Evolutionary conservation across 1,139 yeast species (phyloP), one percentile per base, ranked within the genome.

Genomic region (Geotrichum candidum): DNA sequence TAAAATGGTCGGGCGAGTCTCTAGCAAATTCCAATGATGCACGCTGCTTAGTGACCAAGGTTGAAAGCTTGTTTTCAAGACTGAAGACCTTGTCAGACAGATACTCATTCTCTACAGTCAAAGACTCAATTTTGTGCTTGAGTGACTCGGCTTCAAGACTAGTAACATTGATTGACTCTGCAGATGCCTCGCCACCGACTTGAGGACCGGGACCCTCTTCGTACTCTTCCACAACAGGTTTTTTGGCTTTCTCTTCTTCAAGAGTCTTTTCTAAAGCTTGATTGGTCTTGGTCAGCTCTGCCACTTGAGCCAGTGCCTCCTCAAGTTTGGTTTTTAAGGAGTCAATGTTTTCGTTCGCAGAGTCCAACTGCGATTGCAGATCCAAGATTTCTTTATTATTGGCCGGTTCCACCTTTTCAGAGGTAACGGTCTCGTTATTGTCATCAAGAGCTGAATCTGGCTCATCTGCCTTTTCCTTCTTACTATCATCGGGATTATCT

Each of bases 51-150:
- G 6, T 41, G 22, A 41, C n/a, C 46, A 41, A 13, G 22, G 13
- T 41, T 2, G 46, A 18, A 41, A 41, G 22, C 18, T 41, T 41
- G 46, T 41, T 41, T 66, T 77, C 82, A 62, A 79, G 67, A 11
- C 70, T 68, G 59, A 73, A 73, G 41, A 74, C 69, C 60, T 73
- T 78, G 51, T 64, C 68, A 51, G 72, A 73, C 18, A 73, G 65
- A 54, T 65, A 59, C 33, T 61, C 66, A 35, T 74, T 62, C 53
- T 62, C 64, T 15, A 66, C 45, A 73, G 69, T 1, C 73, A 67
- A 62, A 15, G 64, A 56, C n/a, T 65, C 65, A 41, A 64, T 57
- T 48, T 63, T 59, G 46, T 61, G 57, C 52, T 61, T 61, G 45
- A 56, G 63, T 22, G 53, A 55, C 1, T 54, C 51, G 9, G n/a